Percentiles rank a stretch among this genome's conserved stretches.
Evolutionary conservation across 805 yeast species (phyloP).

Genomic region (Sugiyamaella marilandica): DNA sequence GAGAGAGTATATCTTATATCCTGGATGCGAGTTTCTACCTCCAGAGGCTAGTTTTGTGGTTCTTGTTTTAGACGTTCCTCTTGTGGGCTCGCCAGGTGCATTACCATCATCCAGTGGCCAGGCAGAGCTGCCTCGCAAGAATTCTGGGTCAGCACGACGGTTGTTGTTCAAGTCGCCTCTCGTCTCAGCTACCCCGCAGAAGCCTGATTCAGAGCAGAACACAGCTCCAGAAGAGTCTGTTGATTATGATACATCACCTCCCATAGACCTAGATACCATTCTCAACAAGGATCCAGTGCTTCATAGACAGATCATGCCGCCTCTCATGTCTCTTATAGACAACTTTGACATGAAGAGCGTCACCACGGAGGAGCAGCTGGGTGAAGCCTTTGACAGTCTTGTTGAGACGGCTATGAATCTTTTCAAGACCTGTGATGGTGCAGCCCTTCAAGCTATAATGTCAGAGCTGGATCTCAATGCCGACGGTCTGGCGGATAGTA

Average conservation of each 20-base stretch:
- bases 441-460: conserved; percentile 25
- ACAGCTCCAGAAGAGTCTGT: neutral
- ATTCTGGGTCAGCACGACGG: neutral
- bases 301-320: conserved; percentile 35
- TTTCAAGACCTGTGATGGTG: conserved; percentile 32
- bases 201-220: neutral
- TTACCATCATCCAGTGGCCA: neutral
- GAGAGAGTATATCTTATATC: conserved; percentile 44
- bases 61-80: conserved; percentile 52
- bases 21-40: conserved; percentile 57
- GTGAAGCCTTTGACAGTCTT: conserved; percentile 28
- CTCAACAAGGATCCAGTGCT: neutral
- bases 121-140: neutral
- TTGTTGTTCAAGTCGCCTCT: neutral
- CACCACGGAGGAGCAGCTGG: conserved; percentile 29
- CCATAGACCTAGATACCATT: neutral
- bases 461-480: conserved; percentile 26
- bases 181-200: neutral
- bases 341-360: conserved; percentile 35
- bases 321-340: conserved; percentile 38
- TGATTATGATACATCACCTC: neutral
- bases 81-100: conserved; percentile 37
- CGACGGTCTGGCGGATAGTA: conserved; percentile 41
- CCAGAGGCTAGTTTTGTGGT: conserved; percentile 53
- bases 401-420: conserved; percentile 33